These are phyloP conservation scores for Saccharomycopsis olivae DNA, from an alignment of 805 yeast species.

Conservation along the genomic window DNA sequence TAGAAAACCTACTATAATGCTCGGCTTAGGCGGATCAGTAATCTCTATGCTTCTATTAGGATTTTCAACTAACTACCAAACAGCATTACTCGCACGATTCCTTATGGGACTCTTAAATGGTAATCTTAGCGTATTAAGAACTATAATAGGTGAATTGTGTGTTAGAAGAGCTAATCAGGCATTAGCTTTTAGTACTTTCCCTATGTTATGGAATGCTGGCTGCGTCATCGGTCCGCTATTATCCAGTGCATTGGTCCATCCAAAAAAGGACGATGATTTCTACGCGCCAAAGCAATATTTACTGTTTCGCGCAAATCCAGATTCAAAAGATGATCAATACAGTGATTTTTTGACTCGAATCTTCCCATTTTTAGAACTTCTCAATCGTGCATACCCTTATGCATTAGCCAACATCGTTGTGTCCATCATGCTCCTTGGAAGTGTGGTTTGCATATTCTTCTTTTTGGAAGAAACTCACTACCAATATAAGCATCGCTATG, in stretches of 20 bases:
- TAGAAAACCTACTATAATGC: slow-evolving; percentile 40
- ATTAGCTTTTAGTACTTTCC: slow-evolving; percentile 49
- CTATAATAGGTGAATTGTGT: slow-evolving; percentile 45
- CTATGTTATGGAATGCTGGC: slow-evolving; percentile 52
- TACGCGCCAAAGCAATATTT: not conserved
- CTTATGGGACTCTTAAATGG: slow-evolving; percentile 52
- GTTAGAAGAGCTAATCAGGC: slow-evolving; percentile 46
- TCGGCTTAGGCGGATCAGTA: slow-evolving; percentile 44
- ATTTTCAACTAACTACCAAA: slow-evolving; percentile 38
- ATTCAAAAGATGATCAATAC: not conserved
- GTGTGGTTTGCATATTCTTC: slow-evolving; percentile 31
- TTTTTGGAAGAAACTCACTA: slow-evolving; percentile 47
- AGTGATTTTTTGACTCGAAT: slow-evolving; percentile 4
- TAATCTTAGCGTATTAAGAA: slow-evolving; percentile 54
- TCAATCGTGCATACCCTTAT: slow-evolving; percentile 35
- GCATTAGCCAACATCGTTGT: slow-evolving; percentile 44
- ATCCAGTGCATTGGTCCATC: slow-evolving; percentile 43
- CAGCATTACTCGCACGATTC: slow-evolving; percentile 44
- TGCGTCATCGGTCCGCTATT: slow-evolving; percentile 51
- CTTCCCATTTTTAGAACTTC: slow-evolving; percentile 21
- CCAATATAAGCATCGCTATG: slow-evolving; percentile 28
- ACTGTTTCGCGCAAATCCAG: not conserved
- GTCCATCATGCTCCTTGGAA: slow-evolving; percentile 26
- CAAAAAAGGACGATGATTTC: slow-evolving; percentile 25
- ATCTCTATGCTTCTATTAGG: slow-evolving; percentile 42